phyloP scores from a whole-genome alignment of 192 early-diverging fungal genomes.

The Coemansia aciculifera region DNA sequence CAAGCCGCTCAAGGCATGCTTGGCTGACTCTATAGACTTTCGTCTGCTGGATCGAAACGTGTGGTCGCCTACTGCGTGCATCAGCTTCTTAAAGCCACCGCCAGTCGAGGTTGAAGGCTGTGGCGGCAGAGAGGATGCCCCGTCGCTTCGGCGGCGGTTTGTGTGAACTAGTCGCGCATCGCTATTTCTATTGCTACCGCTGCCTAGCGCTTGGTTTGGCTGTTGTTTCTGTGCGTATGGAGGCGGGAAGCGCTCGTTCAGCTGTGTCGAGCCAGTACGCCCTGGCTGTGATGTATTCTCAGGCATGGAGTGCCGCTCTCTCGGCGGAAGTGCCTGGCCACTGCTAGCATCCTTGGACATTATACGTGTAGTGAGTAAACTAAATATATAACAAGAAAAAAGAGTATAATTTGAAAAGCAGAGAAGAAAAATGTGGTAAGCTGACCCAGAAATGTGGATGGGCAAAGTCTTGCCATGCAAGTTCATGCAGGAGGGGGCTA shows the following conservation, averaged over 20 bases:
- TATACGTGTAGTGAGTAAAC: not conserved
- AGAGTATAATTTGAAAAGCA: not conserved
- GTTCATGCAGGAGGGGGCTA: too few species aligned
- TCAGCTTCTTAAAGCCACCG: conserved; percentile 11
- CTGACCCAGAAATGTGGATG: not conserved
- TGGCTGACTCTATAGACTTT: conserved; percentile 2
- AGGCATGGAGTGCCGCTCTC: conserved; percentile 2
- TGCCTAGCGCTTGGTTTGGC: not conserved
- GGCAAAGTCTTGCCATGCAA: too few species aligned
- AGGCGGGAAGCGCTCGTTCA: not conserved
- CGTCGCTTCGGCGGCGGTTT: not conserved
- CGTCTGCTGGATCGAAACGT: conserved; percentile 16
- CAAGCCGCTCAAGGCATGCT: conserved; percentile 18
- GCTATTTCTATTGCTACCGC: not conserved
- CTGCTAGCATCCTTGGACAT: not conserved
- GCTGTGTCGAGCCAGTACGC: not conserved
- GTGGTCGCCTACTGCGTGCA: conserved; percentile 19
- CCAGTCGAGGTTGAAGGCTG: not conserved
- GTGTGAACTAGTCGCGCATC: not conserved
- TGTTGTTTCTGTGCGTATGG: not conserved
- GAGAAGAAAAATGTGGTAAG: not conserved
- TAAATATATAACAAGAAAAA: not conserved
- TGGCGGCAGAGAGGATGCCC: not conserved
- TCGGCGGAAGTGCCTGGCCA: not conserved
- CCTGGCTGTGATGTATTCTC: not conserved